A percentile compares a stretch with the other conserved stretches of the same genome.
Evolutionary conservation across 495 filamentous ascomycete genomes (phyloP).

Genomic region (Neurospora cerealis): DNA sequence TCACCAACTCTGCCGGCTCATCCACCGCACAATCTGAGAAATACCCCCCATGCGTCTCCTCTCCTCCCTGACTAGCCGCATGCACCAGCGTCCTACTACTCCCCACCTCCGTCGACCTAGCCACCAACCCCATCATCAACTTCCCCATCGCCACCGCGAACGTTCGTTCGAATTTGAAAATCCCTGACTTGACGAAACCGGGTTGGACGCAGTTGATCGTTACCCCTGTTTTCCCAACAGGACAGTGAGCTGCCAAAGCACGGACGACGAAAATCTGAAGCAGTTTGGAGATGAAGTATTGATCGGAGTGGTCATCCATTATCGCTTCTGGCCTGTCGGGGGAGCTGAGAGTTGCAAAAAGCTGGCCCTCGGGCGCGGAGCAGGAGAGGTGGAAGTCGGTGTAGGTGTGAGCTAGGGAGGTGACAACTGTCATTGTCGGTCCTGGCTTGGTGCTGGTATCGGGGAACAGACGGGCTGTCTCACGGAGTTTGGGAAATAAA

Average conservation of each 20-base stretch:
- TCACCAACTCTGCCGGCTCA: neutral
- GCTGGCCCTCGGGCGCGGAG: neutral
- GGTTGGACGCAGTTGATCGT: conserved; percentile 5
- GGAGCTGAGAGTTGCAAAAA: neutral
- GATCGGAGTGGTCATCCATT: neutral
- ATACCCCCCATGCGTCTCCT: conserved; percentile 35
- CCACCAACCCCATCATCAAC: conserved; percentile 21
- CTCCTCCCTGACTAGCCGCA: conserved; percentile 18
- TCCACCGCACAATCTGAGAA: conserved; percentile 25
- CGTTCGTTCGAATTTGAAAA: neutral
- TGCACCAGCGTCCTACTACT: conserved; percentile 31
- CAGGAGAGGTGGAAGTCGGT: neutral
- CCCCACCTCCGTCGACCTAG: conserved; percentile 32
- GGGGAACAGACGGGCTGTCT: conserved; percentile 12
- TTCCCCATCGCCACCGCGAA: neutral
- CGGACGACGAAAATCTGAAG: conserved; percentile 30
- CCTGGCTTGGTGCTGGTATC: neutral
- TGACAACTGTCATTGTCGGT: conserved; percentile 26
- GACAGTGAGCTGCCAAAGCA: conserved; percentile 16
- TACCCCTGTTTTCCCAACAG: neutral
- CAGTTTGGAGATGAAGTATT: conserved; percentile 34
- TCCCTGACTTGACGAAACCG: conserved; percentile 3
- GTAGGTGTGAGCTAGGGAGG: conserved; percentile 3
- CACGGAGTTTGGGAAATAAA: conserved; percentile 30
- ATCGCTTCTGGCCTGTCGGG: neutral